A percentile compares a stretch with the other conserved stretches of the same genome.
Conservation (phyloP, 2,329 filamentous ascomycete species). For the Cladosporium sp. region DNA sequence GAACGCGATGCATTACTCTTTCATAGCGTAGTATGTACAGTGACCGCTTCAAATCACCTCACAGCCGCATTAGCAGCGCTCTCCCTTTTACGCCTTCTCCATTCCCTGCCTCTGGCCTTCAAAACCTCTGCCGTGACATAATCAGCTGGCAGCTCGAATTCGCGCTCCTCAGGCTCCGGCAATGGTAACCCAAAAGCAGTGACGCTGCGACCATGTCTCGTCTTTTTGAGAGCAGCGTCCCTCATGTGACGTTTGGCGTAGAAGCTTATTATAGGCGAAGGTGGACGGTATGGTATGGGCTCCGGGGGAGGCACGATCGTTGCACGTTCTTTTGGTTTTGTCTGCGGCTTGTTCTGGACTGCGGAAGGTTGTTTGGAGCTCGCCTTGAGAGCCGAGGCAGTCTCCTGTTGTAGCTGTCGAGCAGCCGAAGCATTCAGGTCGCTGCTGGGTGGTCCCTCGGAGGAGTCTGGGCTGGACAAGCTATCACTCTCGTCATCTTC, state of each 20-base stretch:
- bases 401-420: slow-evolving; percentile 71
- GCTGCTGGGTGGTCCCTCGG: slow-evolving; percentile 56
- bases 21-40: neutral
- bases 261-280: slow-evolving; percentile 65
- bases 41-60: neutral
- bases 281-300: slow-evolving; percentile 48
- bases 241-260: slow-evolving; percentile 76
- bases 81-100: slow-evolving; percentile 57
- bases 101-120: slow-evolving; percentile 58
- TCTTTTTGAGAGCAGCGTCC: slow-evolving; percentile 70
- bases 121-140: slow-evolving; percentile 47
- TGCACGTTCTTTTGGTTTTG: slow-evolving; percentile 14
- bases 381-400: slow-evolving; percentile 48
- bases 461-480: slow-evolving; percentile 23
- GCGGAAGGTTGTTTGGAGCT: slow-evolving; percentile 21
- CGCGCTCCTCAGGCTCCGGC: slow-evolving; percentile 64
- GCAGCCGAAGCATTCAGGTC: slow-evolving; percentile 69
- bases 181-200: slow-evolving; percentile 79
- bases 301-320: slow-evolving; percentile 30
- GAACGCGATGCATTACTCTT: neutral
- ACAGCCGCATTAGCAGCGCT: slow-evolving; percentile 25
- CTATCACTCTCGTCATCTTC: slow-evolving; percentile 31
- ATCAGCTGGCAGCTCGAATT: slow-evolving; percentile 72
- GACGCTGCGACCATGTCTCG: slow-evolving; percentile 65
- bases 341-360: slow-evolving; percentile 29